A percentile compares a stretch with the other conserved stretches of the same genome.
These are phyloP conservation scores for Yamadazyma kanchanaburiensis DNA, from an alignment of 1,139 yeast genomes.

Conservation along the genomic window DNA sequence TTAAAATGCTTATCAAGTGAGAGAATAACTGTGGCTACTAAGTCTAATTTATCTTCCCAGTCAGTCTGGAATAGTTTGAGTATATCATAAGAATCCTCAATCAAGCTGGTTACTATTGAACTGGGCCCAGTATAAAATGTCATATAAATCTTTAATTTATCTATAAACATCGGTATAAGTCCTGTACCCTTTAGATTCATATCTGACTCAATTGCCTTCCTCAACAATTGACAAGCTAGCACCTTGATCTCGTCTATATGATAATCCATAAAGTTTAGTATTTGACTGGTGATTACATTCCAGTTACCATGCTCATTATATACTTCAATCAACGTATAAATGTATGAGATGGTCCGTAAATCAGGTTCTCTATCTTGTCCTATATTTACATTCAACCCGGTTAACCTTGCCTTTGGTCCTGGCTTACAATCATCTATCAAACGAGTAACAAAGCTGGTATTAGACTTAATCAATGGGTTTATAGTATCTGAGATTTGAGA, in stretches of 20 bases:
- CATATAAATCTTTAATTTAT: conserved; percentile 35
- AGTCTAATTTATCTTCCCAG: conserved; percentile 7
- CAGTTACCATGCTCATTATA: conserved; percentile 24
- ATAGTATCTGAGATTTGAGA: conserved; percentile 1
- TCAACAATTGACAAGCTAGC: conserved; percentile 38
- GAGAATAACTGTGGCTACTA: conserved; percentile 10
- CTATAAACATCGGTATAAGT: conserved; percentile 37
- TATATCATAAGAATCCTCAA: conserved; percentile 15
- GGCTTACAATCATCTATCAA: conserved; percentile 6
- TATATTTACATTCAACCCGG: conserved; percentile 8
- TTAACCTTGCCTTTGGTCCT: conserved; percentile 6
- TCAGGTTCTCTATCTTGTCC: conserved; percentile 6
- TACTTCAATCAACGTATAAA: conserved; percentile 19
- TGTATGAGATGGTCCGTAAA: conserved; percentile 12
- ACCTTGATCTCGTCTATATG: conserved; percentile 42
- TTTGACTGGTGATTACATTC: conserved; percentile 47
- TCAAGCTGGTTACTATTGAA: conserved; percentile 39
- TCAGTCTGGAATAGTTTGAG: conserved; percentile 3
- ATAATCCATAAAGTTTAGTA: conserved; percentile 50
- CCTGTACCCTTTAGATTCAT: conserved; percentile 36
- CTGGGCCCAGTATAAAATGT: conserved; percentile 24
- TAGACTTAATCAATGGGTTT: conserved; percentile 1
- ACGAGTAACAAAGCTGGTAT: conserved; percentile 4
- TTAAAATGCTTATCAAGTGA: conserved; percentile 13
- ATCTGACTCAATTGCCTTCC: conserved; percentile 15